A percentile compares a stretch with the other conserved stretches of the same genome.
Evolutionary conservation across 257 asterid genomes (phyloP).

Genomic region (Plantago ovata): DNA sequence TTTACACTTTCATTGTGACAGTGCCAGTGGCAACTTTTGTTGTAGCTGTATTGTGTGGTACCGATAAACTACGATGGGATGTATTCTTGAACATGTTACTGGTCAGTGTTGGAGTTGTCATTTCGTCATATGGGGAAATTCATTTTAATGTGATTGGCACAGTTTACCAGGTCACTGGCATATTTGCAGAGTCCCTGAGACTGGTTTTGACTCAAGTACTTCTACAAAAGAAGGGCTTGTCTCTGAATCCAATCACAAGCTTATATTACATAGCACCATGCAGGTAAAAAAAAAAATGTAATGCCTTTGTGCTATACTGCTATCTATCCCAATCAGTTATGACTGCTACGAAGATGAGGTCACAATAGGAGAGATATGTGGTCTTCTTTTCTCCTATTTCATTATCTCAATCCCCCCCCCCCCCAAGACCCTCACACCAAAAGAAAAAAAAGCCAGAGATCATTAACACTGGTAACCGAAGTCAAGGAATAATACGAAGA

Average conservation of each 20-base stretch:
- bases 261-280: conserved; percentile 82
- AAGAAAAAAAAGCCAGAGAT: too few relatives aligned
- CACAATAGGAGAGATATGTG: background rate
- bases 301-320: background rate
- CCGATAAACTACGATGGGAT: conserved; percentile 72
- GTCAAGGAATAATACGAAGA: too few relatives aligned
- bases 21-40: conserved; percentile 87
- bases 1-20: conserved; percentile 23
- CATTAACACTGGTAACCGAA: too few relatives aligned
- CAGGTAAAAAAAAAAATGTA: conserved; percentile 42
- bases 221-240: conserved; percentile 74
- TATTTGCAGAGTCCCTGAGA: conserved; percentile 75
- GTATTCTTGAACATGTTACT: conserved; percentile 68
- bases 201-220: conserved; percentile 84
- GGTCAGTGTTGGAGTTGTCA: conserved; percentile 75
- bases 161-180: conserved; percentile 79
- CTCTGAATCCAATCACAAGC: conserved; percentile 75
- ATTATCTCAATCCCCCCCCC: background rate
- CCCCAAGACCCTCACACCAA: background rate
- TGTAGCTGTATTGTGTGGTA: conserved; percentile 74
- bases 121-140: conserved; percentile 79
- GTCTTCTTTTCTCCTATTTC: background rate
- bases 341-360: background rate
- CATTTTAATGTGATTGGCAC: conserved; percentile 74
- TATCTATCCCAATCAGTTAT: background rate